Base-by-base conservation (phyloP, 1,284 basidiomycete species). In the Ceratobasidium sp. region DNA sequence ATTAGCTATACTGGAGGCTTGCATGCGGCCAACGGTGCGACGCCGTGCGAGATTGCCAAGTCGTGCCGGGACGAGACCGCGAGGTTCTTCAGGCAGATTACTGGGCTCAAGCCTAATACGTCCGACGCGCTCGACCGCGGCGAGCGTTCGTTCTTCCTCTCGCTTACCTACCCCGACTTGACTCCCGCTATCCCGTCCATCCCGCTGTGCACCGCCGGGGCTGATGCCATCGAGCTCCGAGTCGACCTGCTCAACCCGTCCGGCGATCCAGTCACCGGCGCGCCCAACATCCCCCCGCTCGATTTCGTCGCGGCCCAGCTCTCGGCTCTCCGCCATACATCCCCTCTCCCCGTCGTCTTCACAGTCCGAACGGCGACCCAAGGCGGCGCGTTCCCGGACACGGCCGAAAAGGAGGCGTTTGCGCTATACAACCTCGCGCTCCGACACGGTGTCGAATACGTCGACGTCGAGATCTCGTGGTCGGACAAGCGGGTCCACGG, bases 191-290 rank as follows among this genome's bases (percentile, higher is more conserved):
- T 97, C 50, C 85, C 88, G 13, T 85, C 91, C 56, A 89, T 99
- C 71, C 90, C 93, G 12, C 89, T 92, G 73, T 86, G 98, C 79
- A 91, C 91, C 0, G 87, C 90, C n/a, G 97, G 98, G 3, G 93
- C 92, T 1, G 97, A 99, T 82, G 97, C 96, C 0, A 87, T 99
- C 78, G 97, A 99, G 85, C 85, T 99, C 40, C 93, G 97, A 2
- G 96, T 97, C 6, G 97, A 99, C 84, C 89, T 99, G 13, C 89
- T 99, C 33, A 91, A 65, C 62, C 66, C 71, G 48, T 48, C 84
- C 85, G 2, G 85, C 87, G 50, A 50, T 20, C 64, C 70, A 9
- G 82, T 79, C 1, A 57, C 62, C 6, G 83, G 86, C 15, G 81
- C 85, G 0, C 87, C 90, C 0, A 88, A 89, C 79, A 89, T 96